Conservation (phyloP, 179 eudicot genomes). For the Silene vulgaris region DNA sequence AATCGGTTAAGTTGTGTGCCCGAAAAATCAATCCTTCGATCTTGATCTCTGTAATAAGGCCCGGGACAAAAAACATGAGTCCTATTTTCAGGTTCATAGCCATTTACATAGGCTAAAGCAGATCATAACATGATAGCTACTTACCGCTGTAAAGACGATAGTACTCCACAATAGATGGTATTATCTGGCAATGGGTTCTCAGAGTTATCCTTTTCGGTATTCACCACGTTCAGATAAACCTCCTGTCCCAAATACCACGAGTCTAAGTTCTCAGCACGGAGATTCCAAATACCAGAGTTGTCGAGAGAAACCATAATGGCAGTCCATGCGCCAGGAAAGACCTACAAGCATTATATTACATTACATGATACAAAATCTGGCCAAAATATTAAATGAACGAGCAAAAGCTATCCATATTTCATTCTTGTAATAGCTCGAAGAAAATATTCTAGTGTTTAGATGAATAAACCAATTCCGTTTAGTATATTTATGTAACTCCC, state of each 20-base stretch:
- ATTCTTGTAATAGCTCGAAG: neutral
- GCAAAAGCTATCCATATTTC: neutral
- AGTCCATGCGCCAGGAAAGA: conserved; percentile 95
- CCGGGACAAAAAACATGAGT: neutral
- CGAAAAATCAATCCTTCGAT: conserved; percentile 66
- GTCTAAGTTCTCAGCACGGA: conserved; percentile 70
- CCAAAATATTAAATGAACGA: neutral
- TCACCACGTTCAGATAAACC: conserved; percentile 65
- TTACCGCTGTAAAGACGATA: conserved; percentile 74
- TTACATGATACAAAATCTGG: neutral
- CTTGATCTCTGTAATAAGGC: conserved; percentile 57
- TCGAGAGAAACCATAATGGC: conserved; percentile 86
- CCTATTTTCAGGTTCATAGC: neutral
- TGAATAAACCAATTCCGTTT: neutral
- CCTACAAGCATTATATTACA: conserved; percentile 37
- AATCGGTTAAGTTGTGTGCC: conserved; percentile 30
- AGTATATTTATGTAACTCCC: neutral
- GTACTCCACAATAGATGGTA: conserved; percentile 70
- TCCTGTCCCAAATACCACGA: conserved; percentile 96
- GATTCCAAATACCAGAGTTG: conserved; percentile 93
- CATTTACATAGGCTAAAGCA: neutral
- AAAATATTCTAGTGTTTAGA: neutral
- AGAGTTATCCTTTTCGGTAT: conserved; percentile 57
- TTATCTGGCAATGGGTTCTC: conserved; percentile 70
- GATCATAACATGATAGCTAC: neutral